phyloP scores from a whole-genome alignment of 768 basidiomycete species.

The Hortiboletus campestris region DNA sequence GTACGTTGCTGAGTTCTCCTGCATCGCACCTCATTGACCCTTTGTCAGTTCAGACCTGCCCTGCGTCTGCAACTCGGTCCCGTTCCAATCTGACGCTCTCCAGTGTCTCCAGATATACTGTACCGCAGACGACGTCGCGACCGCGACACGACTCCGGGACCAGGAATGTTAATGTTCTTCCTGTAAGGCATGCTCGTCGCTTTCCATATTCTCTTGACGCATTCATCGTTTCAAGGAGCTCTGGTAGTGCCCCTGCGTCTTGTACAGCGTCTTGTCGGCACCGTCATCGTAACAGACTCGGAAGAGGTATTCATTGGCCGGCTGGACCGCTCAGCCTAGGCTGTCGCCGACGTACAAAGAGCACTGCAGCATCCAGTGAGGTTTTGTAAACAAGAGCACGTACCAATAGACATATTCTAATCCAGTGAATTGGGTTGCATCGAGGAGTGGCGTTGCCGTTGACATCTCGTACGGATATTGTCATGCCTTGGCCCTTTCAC shows the following conservation, averaged over 20 bases:
- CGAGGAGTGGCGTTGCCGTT: too few species aligned
- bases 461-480: too few species aligned
- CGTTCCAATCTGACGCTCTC: slow-evolving; percentile 35
- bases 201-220: not conserved
- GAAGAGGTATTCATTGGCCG: slow-evolving; percentile 20
- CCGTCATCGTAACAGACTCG: slow-evolving; percentile 19
- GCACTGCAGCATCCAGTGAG: too few species aligned
- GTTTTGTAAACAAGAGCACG: too few species aligned
- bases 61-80: slow-evolving; percentile 39
- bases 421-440: too few species aligned
- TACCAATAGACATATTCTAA: too few species aligned
- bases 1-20: slow-evolving; percentile 3
- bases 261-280: slow-evolving; percentile 7
- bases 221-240: not conserved
- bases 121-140: slow-evolving; percentile 25
- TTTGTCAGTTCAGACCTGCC: slow-evolving; percentile 32
- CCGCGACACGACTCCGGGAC: slow-evolving; percentile 34
- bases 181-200: not conserved
- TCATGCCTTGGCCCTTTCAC: too few species aligned
- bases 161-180: slow-evolving; percentile 39
- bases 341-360: too few species aligned
- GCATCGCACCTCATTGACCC: not conserved
- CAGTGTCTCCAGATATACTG: slow-evolving; percentile 37
- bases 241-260: not conserved
- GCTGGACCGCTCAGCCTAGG: not conserved